Evolutionary conservation across 2,329 filamentous ascomycete species (phyloP).

Genomic region (Diaporthe capsici): DNA sequence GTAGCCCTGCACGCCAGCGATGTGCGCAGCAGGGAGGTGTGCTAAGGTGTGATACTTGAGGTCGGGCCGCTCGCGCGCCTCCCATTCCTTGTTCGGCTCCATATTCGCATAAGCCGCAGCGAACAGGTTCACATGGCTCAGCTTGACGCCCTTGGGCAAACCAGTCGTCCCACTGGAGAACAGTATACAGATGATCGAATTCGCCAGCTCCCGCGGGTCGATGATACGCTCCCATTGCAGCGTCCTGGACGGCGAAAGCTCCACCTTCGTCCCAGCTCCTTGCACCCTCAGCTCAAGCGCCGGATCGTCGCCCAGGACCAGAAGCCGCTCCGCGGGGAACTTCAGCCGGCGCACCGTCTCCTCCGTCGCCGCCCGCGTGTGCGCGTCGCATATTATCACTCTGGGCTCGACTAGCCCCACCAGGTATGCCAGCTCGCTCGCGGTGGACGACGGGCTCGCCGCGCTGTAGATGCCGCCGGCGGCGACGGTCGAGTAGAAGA

Average conservation of each 20-base stretch:
- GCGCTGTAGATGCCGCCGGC: slow-evolving; percentile 72
- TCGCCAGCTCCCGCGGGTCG: slow-evolving; percentile 59
- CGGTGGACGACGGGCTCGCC: slow-evolving; percentile 64
- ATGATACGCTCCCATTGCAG: slow-evolving; percentile 69
- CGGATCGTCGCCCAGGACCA: slow-evolving; percentile 42
- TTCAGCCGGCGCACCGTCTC: slow-evolving; percentile 23
- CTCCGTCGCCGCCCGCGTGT: slow-evolving; percentile 59
- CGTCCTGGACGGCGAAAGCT: slow-evolving; percentile 51
- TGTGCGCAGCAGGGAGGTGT: slow-evolving; percentile 62
- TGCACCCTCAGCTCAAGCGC: slow-evolving; percentile 47
- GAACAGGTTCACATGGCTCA: slow-evolving; percentile 62
- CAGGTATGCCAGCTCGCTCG: slow-evolving; percentile 64
- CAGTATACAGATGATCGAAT: slow-evolving; percentile 58
- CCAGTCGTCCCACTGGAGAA: slow-evolving; percentile 66
- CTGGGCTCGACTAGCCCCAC: slow-evolving; percentile 55
- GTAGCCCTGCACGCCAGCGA: slow-evolving; percentile 61
- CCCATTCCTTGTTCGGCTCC: slow-evolving; percentile 49
- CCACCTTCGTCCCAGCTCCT: slow-evolving; percentile 48
- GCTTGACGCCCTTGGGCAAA: slow-evolving; percentile 60
- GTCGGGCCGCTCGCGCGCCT: slow-evolving; percentile 45
- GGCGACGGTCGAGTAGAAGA: slow-evolving; percentile 70
- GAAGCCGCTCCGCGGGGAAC: slow-evolving; percentile 45
- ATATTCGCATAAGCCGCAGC: slow-evolving; percentile 52
- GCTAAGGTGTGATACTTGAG: slow-evolving; percentile 54
- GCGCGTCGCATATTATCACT: slow-evolving; percentile 61